Percentiles rank a stretch among this genome's conserved stretches.
These are phyloP conservation scores for Peronosclerospora sorghi DNA, from an alignment of 352 stramenopile genomes.

Conservation along the genomic window DNA sequence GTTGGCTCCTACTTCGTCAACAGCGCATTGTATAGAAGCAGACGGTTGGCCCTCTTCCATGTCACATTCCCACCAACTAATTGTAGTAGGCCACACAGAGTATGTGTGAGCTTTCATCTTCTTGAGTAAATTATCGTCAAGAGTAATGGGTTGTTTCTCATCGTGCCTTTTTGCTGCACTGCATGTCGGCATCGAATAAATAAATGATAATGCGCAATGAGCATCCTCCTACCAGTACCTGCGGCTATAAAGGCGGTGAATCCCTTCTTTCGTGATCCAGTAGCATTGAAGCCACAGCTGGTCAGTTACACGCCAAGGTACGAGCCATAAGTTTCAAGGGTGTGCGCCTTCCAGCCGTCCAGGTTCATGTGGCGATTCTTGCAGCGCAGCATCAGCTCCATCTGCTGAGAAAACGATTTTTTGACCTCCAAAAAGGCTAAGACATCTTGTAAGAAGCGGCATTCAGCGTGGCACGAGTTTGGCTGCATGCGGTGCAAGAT, in stretches of 20 bases:
- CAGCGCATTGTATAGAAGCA: conserved; percentile 43
- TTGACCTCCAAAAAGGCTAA: conserved; percentile 71
- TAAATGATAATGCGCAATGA: no score
- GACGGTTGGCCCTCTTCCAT: conserved; percentile 34
- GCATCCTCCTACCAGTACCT: conserved; percentile 1
- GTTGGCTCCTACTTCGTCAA: conserved; percentile 72
- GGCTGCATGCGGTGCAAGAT: conserved; percentile 72
- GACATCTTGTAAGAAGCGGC: conserved; percentile 72
- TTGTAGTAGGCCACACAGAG: not conserved
- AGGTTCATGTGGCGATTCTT: conserved; percentile 63
- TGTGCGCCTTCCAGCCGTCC: conserved; percentile 68
- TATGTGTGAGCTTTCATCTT: no score
- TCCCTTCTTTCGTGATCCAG: conserved; percentile 23
- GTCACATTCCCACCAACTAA: conserved; percentile 42
- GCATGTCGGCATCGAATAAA: conserved; percentile 21
- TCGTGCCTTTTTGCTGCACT: conserved; percentile 7
- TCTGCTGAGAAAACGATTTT: conserved; percentile 56
- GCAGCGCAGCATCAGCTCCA: conserved; percentile 49
- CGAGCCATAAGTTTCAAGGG: conserved; percentile 61
- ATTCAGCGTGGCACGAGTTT: conserved; percentile 51
- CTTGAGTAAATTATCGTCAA: not conserved
- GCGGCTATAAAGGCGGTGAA: conserved; percentile 13
- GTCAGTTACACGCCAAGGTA: conserved; percentile 45
- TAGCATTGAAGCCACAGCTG: not conserved
- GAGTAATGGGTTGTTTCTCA: not conserved